Base-by-base conservation (phyloP, 2,329 filamentous ascomycete species). In the Fusarium paranaense region DNA sequence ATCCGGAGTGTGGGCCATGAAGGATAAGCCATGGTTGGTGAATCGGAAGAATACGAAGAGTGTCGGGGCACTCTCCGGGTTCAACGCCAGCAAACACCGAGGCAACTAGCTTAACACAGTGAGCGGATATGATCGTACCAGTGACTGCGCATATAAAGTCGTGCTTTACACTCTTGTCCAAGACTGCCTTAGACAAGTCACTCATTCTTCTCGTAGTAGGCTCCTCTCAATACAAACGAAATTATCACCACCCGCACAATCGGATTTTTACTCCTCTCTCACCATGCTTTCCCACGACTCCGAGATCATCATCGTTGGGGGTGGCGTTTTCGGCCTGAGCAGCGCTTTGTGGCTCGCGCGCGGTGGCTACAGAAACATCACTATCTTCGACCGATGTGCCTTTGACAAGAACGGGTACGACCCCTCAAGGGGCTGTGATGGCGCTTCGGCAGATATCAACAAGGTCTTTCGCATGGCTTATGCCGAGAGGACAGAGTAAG, bases 391-490 rank as follows among this genome's bases (percentile, higher is more conserved):
- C 40, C 54, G 68, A 38, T 71, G 66, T 22, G 42, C 63, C 25
- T 73, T 67, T 18, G 68, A 71, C 45, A 64, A 62, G 27, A 73
- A 69, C 40, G 59, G 37, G 7, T 75, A 75, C 52, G 56, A 67
- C 37, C 72, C 72, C 1, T 57, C 61, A 20, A 54, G 62, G 14
- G 72, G 72, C 18, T 71, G 68, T 27, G 70, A 75, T 47, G 69
- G 72, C 16, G 72, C 72, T 22, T 75, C 72, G 6, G 62, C 68
- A 18, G 72, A 75, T 22, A 62, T 75, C 6, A 73, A 73, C 61
- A 75, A 75, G 60, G 52, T 75, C 13, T 71, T 75, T 16, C 68
- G 72, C 14, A 69, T 67, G 56, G 56, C 68, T 13, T 75, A 73
- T 22, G 72, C 54, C 18, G 60, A 70, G 14, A 69, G 35, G 6